A percentile compares a stretch with the other conserved stretches of the same genome.
These are phyloP conservation scores for Puccinellia tenuiflora DNA, from an alignment of 176 grass and related monocot genomes.

Conservation along the genomic window DNA sequence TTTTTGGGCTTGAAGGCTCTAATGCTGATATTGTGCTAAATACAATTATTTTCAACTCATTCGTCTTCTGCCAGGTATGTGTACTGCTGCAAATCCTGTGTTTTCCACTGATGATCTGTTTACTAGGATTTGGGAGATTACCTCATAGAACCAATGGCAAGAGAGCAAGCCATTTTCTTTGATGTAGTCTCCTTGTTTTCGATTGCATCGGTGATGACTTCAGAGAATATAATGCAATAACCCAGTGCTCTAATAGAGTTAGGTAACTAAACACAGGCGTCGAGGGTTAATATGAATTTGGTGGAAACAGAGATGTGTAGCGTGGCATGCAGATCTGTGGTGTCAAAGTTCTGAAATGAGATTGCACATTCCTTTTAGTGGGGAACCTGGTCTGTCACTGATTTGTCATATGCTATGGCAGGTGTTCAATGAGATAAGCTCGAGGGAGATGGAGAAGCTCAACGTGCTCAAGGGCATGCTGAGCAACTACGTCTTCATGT, in stretches of 20 bases:
- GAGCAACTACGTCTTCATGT: slow-evolving; percentile 74
- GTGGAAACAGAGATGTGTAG: neutral
- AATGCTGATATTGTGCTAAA: slow-evolving; percentile 59
- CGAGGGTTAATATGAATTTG: neutral
- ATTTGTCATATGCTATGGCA: slow-evolving; percentile 16
- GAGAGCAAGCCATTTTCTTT: neutral
- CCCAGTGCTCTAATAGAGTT: neutral
- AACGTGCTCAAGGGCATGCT: slow-evolving; percentile 83
- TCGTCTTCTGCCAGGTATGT: slow-evolving; percentile 97
- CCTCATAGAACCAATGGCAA: neutral
- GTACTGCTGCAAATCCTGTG: neutral
- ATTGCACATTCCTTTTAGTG: no score
- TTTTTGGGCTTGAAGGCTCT: slow-evolving; percentile 56
- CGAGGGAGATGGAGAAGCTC: slow-evolving; percentile 95
- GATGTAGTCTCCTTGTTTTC: neutral
- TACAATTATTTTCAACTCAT: slow-evolving; percentile 96
- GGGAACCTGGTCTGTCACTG: no score
- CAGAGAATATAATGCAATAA: neutral
- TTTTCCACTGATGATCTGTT: neutral
- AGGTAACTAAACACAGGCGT: neutral
- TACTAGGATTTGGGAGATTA: neutral
- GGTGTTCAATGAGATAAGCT: slow-evolving; percentile 98
- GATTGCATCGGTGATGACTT: neutral
- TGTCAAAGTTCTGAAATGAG: neutral
- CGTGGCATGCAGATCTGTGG: neutral